Evolutionary conservation across 768 basidiomycete species (phyloP), one percentile per base, ranked within the genome.

Genomic region (Tylopilus felleus): DNA sequence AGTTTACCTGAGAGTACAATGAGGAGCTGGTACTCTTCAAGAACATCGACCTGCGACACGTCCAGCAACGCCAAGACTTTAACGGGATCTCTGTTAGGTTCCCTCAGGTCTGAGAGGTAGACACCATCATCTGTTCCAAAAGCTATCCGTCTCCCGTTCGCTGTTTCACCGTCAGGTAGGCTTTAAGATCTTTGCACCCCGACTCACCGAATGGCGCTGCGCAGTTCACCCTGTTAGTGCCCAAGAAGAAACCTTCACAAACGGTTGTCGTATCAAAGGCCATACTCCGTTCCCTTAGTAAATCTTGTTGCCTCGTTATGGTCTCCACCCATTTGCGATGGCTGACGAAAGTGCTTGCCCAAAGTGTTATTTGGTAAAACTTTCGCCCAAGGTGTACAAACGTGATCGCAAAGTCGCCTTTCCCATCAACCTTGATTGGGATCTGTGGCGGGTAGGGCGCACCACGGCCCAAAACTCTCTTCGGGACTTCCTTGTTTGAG

Each of bases 41-140:
- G 78, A 8, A 99, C 88, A 60, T 98, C 97, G 8, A 99, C 88
- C 74, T 99, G 97, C 1, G 87, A 80, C 16, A 99, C 96, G 60
- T 96, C 93, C 40, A 88, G 76, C 23, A 98, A 72, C 13, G 88
- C 87, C 53, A 99, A 77, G 27, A 99, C 93, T 71, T 94, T 93
- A 25, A 92, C 78, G 0, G 96, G 97, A 22, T 93, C 90, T 42
- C 84, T 81, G 60, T 82, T 83, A 33, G 77, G 71, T 49, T 91
- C 88, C 42, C 83, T 79, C 27, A 97, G 74, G 68, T 98, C 92
- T 25, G 93, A 93, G 56, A 98, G 80, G 68, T 98, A 99, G 23
- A 99, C 89, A 23, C 97, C 97, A 59, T 98, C 94, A 63, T 95
- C 91, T 5, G 96, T 96, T n/a, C 96, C 97, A 71, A 95, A 98